Percentiles rank a stretch among this genome's conserved stretches.
Conservation (phyloP, 208 protist genomes). For the Herpetomonas tarakana region DNA sequence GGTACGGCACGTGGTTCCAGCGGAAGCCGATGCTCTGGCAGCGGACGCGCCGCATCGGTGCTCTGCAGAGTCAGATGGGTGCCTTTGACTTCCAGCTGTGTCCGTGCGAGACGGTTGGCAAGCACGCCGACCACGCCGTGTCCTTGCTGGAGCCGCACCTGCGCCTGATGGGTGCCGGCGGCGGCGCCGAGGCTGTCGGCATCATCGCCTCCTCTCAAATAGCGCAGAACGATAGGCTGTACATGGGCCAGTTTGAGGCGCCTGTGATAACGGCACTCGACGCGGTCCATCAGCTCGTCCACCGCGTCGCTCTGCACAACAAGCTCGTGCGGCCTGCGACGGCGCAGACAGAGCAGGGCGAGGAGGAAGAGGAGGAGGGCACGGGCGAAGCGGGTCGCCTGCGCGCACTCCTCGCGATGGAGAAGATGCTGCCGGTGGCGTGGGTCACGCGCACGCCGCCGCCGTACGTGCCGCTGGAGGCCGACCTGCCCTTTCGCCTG, state of each 20-base stretch:
- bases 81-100: slow-evolving; percentile 64
- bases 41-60: slow-evolving; percentile 79
- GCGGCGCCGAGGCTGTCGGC: slow-evolving; percentile 61
- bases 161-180: slow-evolving; percentile 34
- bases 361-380: not conserved
- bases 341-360: not conserved
- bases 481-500: slow-evolving; percentile 79
- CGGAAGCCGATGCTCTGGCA: slow-evolving; percentile 89
- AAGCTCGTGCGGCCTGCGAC: slow-evolving; percentile 38
- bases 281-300: slow-evolving; percentile 75
- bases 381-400: not conserved
- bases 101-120: slow-evolving; percentile 42
- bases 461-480: slow-evolving; percentile 82
- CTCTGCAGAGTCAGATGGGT: slow-evolving; percentile 76
- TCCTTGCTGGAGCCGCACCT: slow-evolving; percentile 67
- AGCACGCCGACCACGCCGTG: slow-evolving; percentile 54
- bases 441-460: slow-evolving; percentile 80
- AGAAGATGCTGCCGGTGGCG: slow-evolving; percentile 71
- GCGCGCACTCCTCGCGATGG: slow-evolving; percentile 20
- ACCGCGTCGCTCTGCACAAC: slow-evolving; percentile 58
- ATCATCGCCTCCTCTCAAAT: slow-evolving; percentile 77
- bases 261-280: slow-evolving; percentile 75
- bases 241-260: slow-evolving; percentile 85
- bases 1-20: slow-evolving; percentile 86
- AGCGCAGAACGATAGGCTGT: slow-evolving; percentile 75